A percentile compares a stretch with the other conserved stretches of the same genome.
Conservation (phyloP, 495 filamentous ascomycete species). For the Penicillium robsamsonii region DNA sequence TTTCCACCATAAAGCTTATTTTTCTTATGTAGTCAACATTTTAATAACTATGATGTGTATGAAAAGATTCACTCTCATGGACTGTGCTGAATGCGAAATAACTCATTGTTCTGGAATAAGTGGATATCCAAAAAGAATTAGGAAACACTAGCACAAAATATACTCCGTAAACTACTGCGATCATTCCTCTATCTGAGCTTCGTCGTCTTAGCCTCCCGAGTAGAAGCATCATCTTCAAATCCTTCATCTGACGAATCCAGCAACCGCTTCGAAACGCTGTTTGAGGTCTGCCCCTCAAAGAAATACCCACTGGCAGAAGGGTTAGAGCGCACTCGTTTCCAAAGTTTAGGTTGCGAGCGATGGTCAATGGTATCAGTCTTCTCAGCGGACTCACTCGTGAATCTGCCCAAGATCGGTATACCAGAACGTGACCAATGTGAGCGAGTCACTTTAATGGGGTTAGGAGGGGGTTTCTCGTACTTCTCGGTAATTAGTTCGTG, state of each 20-base stretch:
- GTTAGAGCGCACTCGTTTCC: neutral
- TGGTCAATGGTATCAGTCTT: neutral
- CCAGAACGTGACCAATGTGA: neutral
- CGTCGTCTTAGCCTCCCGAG: no score
- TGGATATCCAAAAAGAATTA: neutral
- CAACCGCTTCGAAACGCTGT: neutral
- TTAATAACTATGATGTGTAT: neutral
- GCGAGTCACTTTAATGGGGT: no score
- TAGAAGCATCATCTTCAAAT: neutral
- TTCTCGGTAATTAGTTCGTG: no score
- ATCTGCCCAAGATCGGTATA: neutral
- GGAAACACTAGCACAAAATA: neutral
- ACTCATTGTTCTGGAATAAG: neutral
- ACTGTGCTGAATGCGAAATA: conserved; percentile 1
- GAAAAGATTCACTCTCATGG: neutral
- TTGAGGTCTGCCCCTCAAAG: neutral
- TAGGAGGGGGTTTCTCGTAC: neutral
- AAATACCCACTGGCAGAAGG: neutral
- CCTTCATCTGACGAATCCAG: neutral
- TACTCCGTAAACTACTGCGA: neutral
- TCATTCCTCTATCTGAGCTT: neutral
- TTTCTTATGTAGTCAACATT: neutral
- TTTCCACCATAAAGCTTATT: neutral
- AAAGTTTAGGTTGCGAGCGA: neutral
- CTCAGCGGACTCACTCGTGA: neutral